These are phyloP conservation scores for Fusarium buxicola DNA, from an alignment of 2,329 filamentous ascomycete species.

Conservation along the genomic window DNA sequence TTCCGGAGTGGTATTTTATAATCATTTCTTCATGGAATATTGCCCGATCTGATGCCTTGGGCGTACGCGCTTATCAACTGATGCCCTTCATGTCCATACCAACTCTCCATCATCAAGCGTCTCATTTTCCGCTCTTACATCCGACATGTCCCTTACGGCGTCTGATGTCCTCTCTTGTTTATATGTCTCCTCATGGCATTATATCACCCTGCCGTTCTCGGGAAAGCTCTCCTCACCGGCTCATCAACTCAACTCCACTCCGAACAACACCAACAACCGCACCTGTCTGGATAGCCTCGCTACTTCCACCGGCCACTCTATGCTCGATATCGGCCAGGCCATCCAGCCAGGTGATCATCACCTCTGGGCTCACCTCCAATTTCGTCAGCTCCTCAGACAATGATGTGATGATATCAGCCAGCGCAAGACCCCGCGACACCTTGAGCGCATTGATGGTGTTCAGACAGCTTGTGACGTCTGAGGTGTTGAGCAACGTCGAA, in stretches of 20 bases:
- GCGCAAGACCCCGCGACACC: constrained; percentile 82
- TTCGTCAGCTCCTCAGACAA: constrained; percentile 84
- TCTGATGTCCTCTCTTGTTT: too few species aligned
- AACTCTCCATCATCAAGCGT: too few species aligned
- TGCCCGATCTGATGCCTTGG: too few species aligned
- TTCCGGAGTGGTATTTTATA: too few species aligned
- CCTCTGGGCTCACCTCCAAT: constrained; percentile 86
- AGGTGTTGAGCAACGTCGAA: constrained; percentile 82
- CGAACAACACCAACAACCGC: constrained; percentile 91
- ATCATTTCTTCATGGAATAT: too few species aligned
- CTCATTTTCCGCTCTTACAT: too few species aligned
- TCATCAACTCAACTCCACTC: constrained; percentile 81
- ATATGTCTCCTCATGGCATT: too few species aligned
- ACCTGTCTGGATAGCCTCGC: constrained; percentile 90
- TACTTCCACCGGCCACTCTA: constrained; percentile 86
- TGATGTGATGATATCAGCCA: constrained; percentile 93
- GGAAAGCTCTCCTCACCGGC: constrained; percentile 23
- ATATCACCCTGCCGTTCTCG: too few species aligned
- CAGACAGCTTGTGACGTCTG: constrained; percentile 90
- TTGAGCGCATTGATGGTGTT: constrained; percentile 91
- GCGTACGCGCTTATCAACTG: too few species aligned
- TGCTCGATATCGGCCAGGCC: constrained; percentile 95
- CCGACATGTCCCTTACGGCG: too few species aligned
- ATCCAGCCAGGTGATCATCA: constrained; percentile 91
- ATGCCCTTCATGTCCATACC: too few species aligned